Evolutionary conservation across 306 rosid species (phyloP).

Genomic region (Carpinus fangiana): DNA sequence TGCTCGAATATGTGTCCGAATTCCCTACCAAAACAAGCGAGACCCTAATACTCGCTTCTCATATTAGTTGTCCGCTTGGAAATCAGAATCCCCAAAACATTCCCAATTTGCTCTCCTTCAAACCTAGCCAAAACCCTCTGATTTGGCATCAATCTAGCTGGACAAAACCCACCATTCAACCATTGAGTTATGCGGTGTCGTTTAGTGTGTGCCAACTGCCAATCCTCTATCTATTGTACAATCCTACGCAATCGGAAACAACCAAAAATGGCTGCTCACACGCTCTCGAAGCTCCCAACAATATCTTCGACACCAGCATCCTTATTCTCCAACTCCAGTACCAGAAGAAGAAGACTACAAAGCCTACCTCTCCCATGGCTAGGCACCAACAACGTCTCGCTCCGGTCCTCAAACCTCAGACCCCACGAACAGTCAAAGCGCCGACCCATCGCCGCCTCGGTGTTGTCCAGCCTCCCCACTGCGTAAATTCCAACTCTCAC

Average conservation of each 20-base stretch:
- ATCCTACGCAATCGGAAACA: background rate
- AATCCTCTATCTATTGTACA: background rate
- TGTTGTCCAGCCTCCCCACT: conserved; percentile 65
- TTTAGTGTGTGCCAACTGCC: background rate
- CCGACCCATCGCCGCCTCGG: conserved; percentile 44
- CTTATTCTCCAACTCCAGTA: conserved; percentile 21
- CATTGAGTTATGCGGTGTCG: background rate
- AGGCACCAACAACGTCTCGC: conserved; percentile 36
- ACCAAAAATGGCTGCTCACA: conserved; percentile 22
- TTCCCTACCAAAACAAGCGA: too few relatives aligned
- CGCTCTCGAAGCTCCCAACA: conserved; percentile 37
- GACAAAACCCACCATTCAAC: background rate
- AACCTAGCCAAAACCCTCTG: background rate
- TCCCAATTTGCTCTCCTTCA: background rate
- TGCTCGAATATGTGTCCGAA: too few relatives aligned
- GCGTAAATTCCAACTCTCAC: conserved; percentile 46
- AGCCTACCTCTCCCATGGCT: conserved; percentile 42
- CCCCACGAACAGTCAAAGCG: conserved; percentile 25
- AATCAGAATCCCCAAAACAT: background rate
- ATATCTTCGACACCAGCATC: background rate
- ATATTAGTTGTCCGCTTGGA: too few relatives aligned
- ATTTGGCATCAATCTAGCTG: background rate
- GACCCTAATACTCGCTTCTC: too few relatives aligned
- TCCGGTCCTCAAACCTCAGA: conserved; percentile 30
- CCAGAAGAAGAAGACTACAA: conserved; percentile 1